phyloP scores from a whole-genome alignment of 164 flowering plant genomes.

The Aristolochia fimbriata region DNA sequence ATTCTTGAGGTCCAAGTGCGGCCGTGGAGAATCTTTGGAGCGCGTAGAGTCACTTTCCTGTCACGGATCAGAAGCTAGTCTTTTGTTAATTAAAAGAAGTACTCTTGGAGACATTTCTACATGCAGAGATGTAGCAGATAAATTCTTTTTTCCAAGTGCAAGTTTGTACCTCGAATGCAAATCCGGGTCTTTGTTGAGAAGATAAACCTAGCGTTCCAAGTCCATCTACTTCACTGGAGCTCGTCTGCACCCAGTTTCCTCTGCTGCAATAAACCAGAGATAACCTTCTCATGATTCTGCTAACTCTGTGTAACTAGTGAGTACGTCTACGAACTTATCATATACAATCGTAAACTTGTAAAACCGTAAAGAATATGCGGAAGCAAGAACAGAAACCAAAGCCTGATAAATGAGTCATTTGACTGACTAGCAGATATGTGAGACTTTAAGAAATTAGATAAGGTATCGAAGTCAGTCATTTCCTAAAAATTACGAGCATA shows the following conservation, averaged over 20 bases:
- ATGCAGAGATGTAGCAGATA: conserved; percentile 1
- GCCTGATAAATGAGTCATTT: neutral
- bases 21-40: conserved; percentile 17
- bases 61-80: neutral
- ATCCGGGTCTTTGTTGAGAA: conserved; percentile 29
- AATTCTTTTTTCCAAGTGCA: neutral
- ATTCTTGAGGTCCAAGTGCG: conserved; percentile 25
- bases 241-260: conserved; percentile 38
- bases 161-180: conserved; percentile 30
- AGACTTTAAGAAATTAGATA: neutral
- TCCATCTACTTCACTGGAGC: conserved; percentile 29
- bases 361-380: neutral
- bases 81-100: neutral
- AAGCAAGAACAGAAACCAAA: neutral
- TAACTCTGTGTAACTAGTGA: neutral
- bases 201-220: conserved; percentile 19
- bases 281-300: no score
- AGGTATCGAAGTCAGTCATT: neutral
- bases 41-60: conserved; percentile 28
- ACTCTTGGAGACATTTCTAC: neutral
- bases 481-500: no score
- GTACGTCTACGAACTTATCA: neutral
- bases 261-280: conserved; percentile 14
- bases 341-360: no score
- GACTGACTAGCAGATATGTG: neutral